A percentile compares a stretch with the other conserved stretches of the same genome.
phyloP scores from a whole-genome alignment of 2,329 filamentous ascomycete species.

The Neurospora sp. region DNA sequence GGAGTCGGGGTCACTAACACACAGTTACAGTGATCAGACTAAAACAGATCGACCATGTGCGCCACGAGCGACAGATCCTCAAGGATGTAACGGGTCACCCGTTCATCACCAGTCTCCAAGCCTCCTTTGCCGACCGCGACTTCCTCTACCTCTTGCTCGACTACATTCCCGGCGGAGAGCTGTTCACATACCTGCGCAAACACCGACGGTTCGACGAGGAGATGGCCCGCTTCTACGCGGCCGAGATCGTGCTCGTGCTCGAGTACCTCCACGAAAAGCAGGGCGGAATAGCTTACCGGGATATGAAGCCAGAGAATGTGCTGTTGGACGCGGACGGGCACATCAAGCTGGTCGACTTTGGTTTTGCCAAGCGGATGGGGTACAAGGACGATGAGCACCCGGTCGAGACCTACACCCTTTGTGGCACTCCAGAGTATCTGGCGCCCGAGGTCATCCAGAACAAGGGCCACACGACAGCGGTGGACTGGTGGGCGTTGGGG shows the following conservation, averaged over 20 bases:
- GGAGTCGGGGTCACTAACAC: slow-evolving; percentile 4
- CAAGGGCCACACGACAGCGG: slow-evolving; percentile 65
- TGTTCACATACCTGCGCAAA: slow-evolving; percentile 73
- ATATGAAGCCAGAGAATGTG: slow-evolving; percentile 77
- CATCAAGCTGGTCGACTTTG: slow-evolving; percentile 77
- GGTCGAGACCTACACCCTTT: slow-evolving; percentile 71
- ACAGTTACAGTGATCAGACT: slow-evolving; percentile 56
- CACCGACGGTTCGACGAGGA: slow-evolving; percentile 70
- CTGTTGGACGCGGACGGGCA: slow-evolving; percentile 69
- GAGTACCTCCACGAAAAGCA: slow-evolving; percentile 73
- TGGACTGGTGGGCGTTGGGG: slow-evolving; percentile 83
- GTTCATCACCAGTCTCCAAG: slow-evolving; percentile 71
- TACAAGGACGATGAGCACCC: slow-evolving; percentile 34
- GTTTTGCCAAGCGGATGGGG: slow-evolving; percentile 72
- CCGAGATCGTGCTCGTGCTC: slow-evolving; percentile 73
- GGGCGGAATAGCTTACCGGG: slow-evolving; percentile 68
- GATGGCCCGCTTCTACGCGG: slow-evolving; percentile 72
- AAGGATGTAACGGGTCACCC: slow-evolving; percentile 70
- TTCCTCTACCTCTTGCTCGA: slow-evolving; percentile 77
- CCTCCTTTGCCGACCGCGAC: slow-evolving; percentile 70
- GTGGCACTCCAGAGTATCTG: slow-evolving; percentile 76
- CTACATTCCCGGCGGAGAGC: slow-evolving; percentile 74
- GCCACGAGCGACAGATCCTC: slow-evolving; percentile 71
- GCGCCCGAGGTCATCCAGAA: slow-evolving; percentile 79
- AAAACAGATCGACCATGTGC: slow-evolving; percentile 80